Evolutionary conservation across 2,329 filamentous ascomycete species (phyloP).

Genomic region (Diaporthe capsici): DNA sequence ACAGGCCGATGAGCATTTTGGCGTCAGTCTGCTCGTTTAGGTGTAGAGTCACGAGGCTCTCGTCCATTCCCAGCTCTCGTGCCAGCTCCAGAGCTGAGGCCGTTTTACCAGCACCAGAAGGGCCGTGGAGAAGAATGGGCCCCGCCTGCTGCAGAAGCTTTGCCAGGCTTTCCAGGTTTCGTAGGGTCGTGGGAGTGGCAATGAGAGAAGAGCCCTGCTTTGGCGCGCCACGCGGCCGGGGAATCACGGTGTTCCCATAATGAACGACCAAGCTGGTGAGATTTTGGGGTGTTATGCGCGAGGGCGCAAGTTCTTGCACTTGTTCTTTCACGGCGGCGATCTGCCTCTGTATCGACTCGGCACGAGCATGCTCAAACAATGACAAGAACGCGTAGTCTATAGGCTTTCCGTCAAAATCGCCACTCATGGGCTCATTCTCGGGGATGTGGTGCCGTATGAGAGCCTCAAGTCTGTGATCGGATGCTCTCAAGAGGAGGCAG

Average conservation of each 20-base stretch:
- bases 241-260: constrained; percentile 78
- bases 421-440: constrained; percentile 71
- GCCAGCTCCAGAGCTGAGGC: constrained; percentile 87
- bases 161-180: constrained; percentile 80
- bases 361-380: constrained; percentile 69
- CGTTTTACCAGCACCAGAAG: constrained; percentile 92
- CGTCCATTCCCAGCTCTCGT: constrained; percentile 81
- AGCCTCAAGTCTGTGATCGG: constrained; percentile 82
- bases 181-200: constrained; percentile 78
- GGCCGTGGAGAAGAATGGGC: constrained; percentile 85
- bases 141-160: constrained; percentile 74
- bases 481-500: constrained; percentile 82
- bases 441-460: constrained; percentile 78
- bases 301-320: background rate
- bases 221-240: constrained; percentile 68
- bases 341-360: constrained; percentile 60
- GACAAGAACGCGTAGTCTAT: constrained; percentile 85
- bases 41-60: constrained; percentile 91
- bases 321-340: constrained; percentile 31
- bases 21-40: constrained; percentile 98
- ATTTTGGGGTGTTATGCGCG: constrained; percentile 49
- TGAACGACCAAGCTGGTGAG: constrained; percentile 74
- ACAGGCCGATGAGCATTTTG: constrained; percentile 94
- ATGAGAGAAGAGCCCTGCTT: constrained; percentile 69
- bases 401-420: constrained; percentile 79